A percentile compares a stretch with the other conserved stretches of the same genome.
Conservation (phyloP, 352 stramenopile species). For the Globisporangium echinulatum region DNA sequence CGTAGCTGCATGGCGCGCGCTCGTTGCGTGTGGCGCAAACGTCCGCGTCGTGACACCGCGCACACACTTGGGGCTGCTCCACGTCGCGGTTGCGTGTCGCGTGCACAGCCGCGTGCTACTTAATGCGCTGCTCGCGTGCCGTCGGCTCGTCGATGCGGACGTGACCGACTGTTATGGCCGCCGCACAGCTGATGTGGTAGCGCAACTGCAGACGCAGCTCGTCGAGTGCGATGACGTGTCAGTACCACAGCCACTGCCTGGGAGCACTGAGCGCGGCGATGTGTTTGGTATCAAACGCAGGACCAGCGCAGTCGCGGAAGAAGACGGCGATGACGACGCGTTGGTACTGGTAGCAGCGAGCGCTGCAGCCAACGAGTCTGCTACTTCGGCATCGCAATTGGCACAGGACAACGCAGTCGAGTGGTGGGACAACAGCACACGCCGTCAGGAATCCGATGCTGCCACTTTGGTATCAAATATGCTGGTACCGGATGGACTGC, state of each 20-base stretch:
- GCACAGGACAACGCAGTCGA: background rate
- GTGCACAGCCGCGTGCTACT: conserved; percentile 13
- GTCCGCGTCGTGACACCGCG: conserved; percentile 32
- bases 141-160: conserved; percentile 10
- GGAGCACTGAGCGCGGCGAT: background rate
- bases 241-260: no score
- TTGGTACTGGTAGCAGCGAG: background rate
- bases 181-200: conserved; percentile 23
- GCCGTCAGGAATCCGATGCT: background rate
- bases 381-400: background rate
- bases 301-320: conserved; percentile 12
- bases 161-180: conserved; percentile 32
- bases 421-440: background rate
- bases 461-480: no score
- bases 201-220: conserved; percentile 9
- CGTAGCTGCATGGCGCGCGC: conserved; percentile 29
- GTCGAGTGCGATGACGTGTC: background rate
- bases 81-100: conserved; percentile 27
- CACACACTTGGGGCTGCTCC: conserved; percentile 39
- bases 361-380: no score
- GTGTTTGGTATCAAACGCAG: background rate
- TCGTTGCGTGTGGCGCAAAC: conserved; percentile 44
- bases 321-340: conserved; percentile 1
- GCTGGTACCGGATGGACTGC: no score
- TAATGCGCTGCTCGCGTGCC: conserved; percentile 7